Base-by-base conservation (phyloP, 2,329 filamentous ascomycete species). In the Xylariaceae sp. region DNA sequence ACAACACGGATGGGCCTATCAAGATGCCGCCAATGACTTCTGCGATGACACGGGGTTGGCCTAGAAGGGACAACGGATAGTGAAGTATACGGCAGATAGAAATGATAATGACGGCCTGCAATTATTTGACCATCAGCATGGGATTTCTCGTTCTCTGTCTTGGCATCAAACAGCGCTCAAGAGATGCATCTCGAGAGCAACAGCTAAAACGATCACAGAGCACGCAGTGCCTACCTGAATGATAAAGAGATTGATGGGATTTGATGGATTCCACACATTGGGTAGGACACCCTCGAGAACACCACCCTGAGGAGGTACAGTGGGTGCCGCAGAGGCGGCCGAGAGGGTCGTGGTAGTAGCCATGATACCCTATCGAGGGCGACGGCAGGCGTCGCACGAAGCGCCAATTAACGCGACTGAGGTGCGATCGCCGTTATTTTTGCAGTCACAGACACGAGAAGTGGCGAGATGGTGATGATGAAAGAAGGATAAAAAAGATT, bases 1-100 rank as follows among this genome's bases (percentile, higher is more conserved):
- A 87, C 78, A 91, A 82, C 15, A 90, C 87, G 0, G 88, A 90
- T 0, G 88, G 88, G 13, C 88, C 88, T 1, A 92, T 77, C 44
- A 92, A 71, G 64, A 92, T 88, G 53, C 88, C 88, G 34, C 86
- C 88, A 57, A 91, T 84, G 58, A 92, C 88, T 76, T 91, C 88
- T 50, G 88, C 87, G 65, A 92, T 91, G 60, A 92, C 88, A 58
- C 87, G 82, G 62, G 88, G 88, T 69, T 92, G 88, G 60, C 86
- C 84, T 44, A 91, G 76, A 64, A 83, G 85, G 57, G 86, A 87
- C 2, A 91, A 79, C 47, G 88, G 88, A 72, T 81, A 89, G 70
- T 91, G 87, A 45, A 92, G 79, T 47, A 88, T 72, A 48, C 87
- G 85, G 68, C 87, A 90, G 73, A 90, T 82, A 59, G 89, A 81